Percentiles rank a stretch among this genome's conserved stretches.
Conservation (phyloP, 345 rosid species). For the Rhizophora apiculata region DNA sequence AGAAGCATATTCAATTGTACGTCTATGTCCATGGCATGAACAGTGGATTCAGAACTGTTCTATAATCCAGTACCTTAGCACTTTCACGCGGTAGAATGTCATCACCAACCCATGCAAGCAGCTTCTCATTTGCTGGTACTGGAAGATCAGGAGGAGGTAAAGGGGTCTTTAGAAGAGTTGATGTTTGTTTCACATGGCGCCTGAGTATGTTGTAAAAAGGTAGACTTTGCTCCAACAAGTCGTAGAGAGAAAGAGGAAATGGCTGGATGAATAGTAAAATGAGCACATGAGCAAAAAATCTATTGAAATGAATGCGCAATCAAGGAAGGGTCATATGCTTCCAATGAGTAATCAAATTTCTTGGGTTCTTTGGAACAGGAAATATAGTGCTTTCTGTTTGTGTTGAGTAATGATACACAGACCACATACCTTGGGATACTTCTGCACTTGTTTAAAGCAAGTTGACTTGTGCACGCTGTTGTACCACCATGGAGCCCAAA, state of each 20-base stretch:
- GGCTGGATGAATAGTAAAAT: slow-evolving; percentile 39
- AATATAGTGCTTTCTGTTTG: not conserved
- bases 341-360: not conserved
- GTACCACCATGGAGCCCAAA: slow-evolving; percentile 94
- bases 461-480: slow-evolving; percentile 60
- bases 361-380: slow-evolving; percentile 12
- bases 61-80: slow-evolving; percentile 53
- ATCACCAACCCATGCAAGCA: slow-evolving; percentile 89
- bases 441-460: slow-evolving; percentile 45
- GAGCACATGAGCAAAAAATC: not conserved
- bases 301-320: too few relatives aligned
- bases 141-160: slow-evolving; percentile 66
- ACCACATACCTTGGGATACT: slow-evolving; percentile 55
- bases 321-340: not conserved
- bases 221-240: slow-evolving; percentile 69
- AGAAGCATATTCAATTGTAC: not conserved
- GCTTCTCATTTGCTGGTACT: slow-evolving; percentile 67
- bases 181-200: slow-evolving; percentile 42
- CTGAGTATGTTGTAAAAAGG: slow-evolving; percentile 78
- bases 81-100: slow-evolving; percentile 77
- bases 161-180: slow-evolving; percentile 44
- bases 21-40: not conserved
- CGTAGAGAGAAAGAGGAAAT: slow-evolving; percentile 57
- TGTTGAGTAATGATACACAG: slow-evolving; percentile 14
- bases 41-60: slow-evolving; percentile 10